Percentiles rank a stretch among this genome's conserved stretches.
Evolutionary conservation across 495 filamentous ascomycete species (phyloP).

Genomic region (Talaromyces liani): DNA sequence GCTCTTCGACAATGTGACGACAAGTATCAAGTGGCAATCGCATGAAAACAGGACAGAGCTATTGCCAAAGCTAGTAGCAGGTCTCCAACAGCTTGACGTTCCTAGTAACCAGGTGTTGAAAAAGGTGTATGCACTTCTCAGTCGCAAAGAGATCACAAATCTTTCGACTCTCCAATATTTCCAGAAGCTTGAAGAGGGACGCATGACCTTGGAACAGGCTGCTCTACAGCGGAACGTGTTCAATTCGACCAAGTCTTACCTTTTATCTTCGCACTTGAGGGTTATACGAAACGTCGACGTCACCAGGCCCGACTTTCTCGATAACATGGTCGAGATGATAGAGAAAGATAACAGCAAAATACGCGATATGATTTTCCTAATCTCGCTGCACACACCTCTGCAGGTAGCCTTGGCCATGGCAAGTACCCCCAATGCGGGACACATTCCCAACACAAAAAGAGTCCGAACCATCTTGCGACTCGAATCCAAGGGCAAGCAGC

Average conservation of each 20-base stretch:
- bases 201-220: conserved; percentile 21
- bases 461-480: conserved; percentile 17
- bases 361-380: conserved; percentile 28
- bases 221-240: conserved; percentile 22
- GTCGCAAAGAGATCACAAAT: neutral
- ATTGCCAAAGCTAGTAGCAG: conserved; percentile 22
- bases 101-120: conserved; percentile 26
- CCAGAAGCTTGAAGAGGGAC: conserved; percentile 22
- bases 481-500: conserved; percentile 2
- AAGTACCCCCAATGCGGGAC: conserved; percentile 12
- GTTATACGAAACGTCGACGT: conserved; percentile 29
- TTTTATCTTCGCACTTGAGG: conserved; percentile 23
- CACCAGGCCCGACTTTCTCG: conserved; percentile 21
- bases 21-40: conserved; percentile 1
- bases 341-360: conserved; percentile 24
- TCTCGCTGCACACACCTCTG: conserved; percentile 31
- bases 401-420: conserved; percentile 30
- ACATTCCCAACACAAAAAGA: conserved; percentile 1
- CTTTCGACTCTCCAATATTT: conserved; percentile 14
- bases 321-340: conserved; percentile 22
- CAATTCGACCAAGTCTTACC: conserved; percentile 17
- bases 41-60: conserved; percentile 10
- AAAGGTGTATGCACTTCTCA: conserved; percentile 11
- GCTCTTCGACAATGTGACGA: conserved; percentile 19
- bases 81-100: conserved; percentile 24